Conservation (phyloP, 2,329 filamentous ascomycete species). For the Fusarium redolens region DNA sequence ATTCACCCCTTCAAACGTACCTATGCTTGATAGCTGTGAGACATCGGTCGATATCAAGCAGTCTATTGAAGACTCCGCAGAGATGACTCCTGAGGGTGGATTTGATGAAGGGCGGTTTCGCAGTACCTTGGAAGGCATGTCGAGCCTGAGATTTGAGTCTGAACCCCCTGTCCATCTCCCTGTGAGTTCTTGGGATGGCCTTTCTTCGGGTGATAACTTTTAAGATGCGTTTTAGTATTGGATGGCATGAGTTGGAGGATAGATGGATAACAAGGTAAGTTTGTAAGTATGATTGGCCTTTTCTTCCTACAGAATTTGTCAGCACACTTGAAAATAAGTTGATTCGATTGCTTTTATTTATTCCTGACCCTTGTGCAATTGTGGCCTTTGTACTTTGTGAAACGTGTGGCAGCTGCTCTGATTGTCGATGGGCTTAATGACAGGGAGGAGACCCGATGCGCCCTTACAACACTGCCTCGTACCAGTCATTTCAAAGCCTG, state of each 20-base stretch:
- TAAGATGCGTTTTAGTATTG: neutral
- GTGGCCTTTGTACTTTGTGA: neutral
- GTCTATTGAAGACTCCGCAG: neutral
- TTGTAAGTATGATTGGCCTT: neutral
- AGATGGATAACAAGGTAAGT: neutral
- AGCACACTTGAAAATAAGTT: too few species aligned
- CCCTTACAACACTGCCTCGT: too few species aligned
- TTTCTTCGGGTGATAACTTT: neutral
- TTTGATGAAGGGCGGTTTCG: neutral
- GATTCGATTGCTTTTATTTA: neutral
- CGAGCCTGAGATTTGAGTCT: too few species aligned
- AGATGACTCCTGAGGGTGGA: too few species aligned
- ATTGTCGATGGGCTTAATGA: neutral
- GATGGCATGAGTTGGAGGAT: too few species aligned
- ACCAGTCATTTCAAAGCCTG: too few species aligned
- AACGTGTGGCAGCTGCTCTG: neutral
- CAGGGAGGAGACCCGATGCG: too few species aligned
- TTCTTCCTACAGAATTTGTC: neutral
- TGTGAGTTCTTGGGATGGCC: fast-evolving
- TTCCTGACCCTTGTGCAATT: fast-evolving
- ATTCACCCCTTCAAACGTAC: neutral
- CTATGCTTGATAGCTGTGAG: too few species aligned
- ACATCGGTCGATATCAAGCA: neutral
- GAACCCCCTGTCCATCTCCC: fast-evolving
- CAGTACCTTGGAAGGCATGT: neutral